Evolutionary conservation across 2,329 filamentous ascomycete species (phyloP).

Genomic region (Aaosphaeria pasadenensis): DNA sequence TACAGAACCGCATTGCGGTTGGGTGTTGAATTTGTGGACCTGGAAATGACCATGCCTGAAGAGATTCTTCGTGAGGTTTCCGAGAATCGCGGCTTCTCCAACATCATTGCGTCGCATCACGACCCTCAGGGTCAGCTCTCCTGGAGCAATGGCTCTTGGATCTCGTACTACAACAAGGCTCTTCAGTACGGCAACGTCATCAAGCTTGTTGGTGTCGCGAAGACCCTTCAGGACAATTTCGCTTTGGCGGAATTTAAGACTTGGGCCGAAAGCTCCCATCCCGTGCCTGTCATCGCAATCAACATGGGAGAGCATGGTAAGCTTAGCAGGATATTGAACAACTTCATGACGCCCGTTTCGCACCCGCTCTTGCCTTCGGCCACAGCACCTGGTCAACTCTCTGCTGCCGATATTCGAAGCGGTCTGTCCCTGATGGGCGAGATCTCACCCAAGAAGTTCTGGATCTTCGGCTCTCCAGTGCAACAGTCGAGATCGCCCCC

Average conservation of each 20-base stretch:
- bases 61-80: constrained; percentile 68
- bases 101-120: constrained; percentile 93
- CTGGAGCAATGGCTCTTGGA: constrained; percentile 93
- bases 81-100: constrained; percentile 68
- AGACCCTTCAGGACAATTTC: constrained; percentile 78
- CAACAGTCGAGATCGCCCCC: constrained; percentile 78
- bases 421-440: constrained; percentile 77
- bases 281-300: constrained; percentile 85
- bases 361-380: constrained; percentile 88
- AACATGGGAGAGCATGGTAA: constrained; percentile 92
- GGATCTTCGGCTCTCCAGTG: constrained; percentile 84
- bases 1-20: constrained; percentile 77
- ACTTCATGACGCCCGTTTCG: constrained; percentile 91
- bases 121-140: constrained; percentile 76
- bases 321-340: constrained; percentile 84
- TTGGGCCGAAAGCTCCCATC: constrained; percentile 68
- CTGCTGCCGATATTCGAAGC: constrained; percentile 80
- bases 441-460: constrained; percentile 73
- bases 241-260: constrained; percentile 77
- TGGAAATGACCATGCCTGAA: constrained; percentile 84
- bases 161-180: constrained; percentile 83
- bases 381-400: constrained; percentile 90
- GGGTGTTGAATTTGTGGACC: constrained; percentile 87
- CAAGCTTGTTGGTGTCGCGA: constrained; percentile 85
- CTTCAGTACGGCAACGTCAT: constrained; percentile 89